A percentile compares a stretch with the other conserved stretches of the same genome.
phyloP scores from a whole-genome alignment of 1,284 basidiomycete species.

The Schizophyllum commune region DNA sequence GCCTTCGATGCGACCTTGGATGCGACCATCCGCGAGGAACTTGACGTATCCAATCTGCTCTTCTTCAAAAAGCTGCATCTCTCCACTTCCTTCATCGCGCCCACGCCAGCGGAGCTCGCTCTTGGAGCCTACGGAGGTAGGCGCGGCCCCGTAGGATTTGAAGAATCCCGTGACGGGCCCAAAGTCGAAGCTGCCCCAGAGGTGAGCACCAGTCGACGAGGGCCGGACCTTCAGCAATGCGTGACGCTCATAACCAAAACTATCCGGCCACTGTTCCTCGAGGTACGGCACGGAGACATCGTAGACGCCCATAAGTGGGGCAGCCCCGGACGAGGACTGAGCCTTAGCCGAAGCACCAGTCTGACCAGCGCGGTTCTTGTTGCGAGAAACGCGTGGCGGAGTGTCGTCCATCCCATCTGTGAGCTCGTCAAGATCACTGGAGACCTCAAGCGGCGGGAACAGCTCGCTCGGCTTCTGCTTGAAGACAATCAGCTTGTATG shows the following conservation, averaged over 20 bases:
- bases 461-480: too few species aligned
- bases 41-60: conserved; percentile 14
- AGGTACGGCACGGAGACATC: conserved; percentile 15
- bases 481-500: too few species aligned
- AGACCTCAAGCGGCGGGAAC: too few species aligned
- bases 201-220: conserved; percentile 17
- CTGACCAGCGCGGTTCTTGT: too few species aligned
- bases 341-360: too few species aligned
- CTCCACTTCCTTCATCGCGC: conserved; percentile 13
- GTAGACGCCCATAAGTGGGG: conserved; percentile 12
- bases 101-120: conserved; percentile 18
- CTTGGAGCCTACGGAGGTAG: conserved; percentile 9
- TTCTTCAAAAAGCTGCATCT: conserved; percentile 13
- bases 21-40: conserved; percentile 17
- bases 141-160: conserved; percentile 12
- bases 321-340: not conserved
- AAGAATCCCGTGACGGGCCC: conserved; percentile 18
- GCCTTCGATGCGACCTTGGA: conserved; percentile 15
- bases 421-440: too few species aligned
- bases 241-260: not conserved
- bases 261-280: conserved; percentile 9
- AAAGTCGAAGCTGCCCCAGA: conserved; percentile 23
- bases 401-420: too few species aligned
- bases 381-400: too few species aligned
- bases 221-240: conserved; percentile 12